Evolutionary conservation across 306 rosid genomes (phyloP).

Genomic region (Aeschynomene evenia): DNA sequence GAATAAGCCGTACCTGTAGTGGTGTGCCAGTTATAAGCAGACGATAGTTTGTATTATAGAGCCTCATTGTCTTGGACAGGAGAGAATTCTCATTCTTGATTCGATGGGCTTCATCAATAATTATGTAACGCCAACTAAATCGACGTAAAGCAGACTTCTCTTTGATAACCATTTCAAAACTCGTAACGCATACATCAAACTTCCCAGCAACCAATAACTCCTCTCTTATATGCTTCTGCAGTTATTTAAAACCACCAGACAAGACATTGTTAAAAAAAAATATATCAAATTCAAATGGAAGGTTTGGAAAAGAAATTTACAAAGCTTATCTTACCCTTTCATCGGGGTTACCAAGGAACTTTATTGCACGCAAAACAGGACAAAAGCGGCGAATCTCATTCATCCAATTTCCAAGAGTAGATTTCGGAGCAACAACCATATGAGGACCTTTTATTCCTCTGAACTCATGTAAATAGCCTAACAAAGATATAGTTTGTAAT

Average conservation of each 20-base stretch:
- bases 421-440: slow-evolving; percentile 99
- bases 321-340: slow-evolving; percentile 65
- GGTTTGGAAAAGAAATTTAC: slow-evolving; percentile 7
- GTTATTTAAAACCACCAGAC: slow-evolving; percentile 11
- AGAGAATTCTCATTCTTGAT: slow-evolving; percentile 97
- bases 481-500: slow-evolving; percentile 86
- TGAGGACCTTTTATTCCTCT: slow-evolving; percentile 94
- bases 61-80: slow-evolving; percentile 95
- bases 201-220: slow-evolving; percentile 90
- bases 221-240: slow-evolving; percentile 81
- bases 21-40: slow-evolving; percentile 98
- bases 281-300: slow-evolving; percentile 3
- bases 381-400: slow-evolving; percentile 96
- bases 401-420: slow-evolving; percentile 99
- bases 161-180: slow-evolving; percentile 99
- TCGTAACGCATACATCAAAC: slow-evolving; percentile 93
- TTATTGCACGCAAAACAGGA: slow-evolving; percentile 77
- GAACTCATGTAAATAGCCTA: slow-evolving; percentile 93
- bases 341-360: slow-evolving; percentile 97
- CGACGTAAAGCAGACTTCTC: slow-evolving; percentile 84
- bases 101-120: slow-evolving; percentile 96
- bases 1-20: slow-evolving; percentile 63
- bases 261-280: too few relatives aligned
- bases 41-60: slow-evolving; percentile 82
- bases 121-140: slow-evolving; percentile 95